Evolutionary conservation across 768 basidiomycete species (phyloP), one percentile per base, ranked within the genome.

Genomic region (Saitozyma podzolica): DNA sequence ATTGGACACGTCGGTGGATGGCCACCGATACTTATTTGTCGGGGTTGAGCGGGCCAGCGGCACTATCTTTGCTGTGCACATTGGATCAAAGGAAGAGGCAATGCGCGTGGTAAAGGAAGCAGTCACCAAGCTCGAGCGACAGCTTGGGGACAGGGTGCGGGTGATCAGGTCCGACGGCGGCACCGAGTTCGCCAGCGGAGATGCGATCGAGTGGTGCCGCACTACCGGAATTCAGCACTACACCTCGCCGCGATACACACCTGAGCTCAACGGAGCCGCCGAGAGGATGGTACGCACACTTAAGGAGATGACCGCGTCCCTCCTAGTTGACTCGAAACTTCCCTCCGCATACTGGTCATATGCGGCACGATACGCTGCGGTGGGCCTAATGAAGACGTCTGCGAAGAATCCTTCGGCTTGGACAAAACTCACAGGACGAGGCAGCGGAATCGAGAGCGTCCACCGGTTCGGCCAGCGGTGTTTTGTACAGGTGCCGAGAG

Each of bases 201-300:
- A 43, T 11, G 40, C 20, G 16, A 37, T 10, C 11, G 41, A 56
- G 16, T 56, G 16, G 19, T 56, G 8, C 54, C 20, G 16, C 14
- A 13, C 40, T 13, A 16, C 41, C 14, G 54, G 54, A 42, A 56
- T 40, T 16, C 20, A 56, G 37, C 37, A 56, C 41, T 40, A 56
- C 41, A 56, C 37, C 29, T 40, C 54, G 13, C 16, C 54, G 14
- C 11, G 54, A 29, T 56, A 56, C 41, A 40, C 54, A n/a, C 54
- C 40, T 13, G 54, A 56, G 41, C 20, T 56, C 19, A 56, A 56
- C 20, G 40, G 54, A n/a, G 54, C 54, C 11, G 19, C 41, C 16
- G 54, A 56, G 20, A 56, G 54, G 40, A 43, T n/a, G 41, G 20
- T 56, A 37, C 41, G 54, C 20, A 56, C 54, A n/a, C 14, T 56